Evolutionary conservation across 176 grass and related monocot genomes (phyloP).

Genomic region (Bolboschoenus planiculmis): DNA sequence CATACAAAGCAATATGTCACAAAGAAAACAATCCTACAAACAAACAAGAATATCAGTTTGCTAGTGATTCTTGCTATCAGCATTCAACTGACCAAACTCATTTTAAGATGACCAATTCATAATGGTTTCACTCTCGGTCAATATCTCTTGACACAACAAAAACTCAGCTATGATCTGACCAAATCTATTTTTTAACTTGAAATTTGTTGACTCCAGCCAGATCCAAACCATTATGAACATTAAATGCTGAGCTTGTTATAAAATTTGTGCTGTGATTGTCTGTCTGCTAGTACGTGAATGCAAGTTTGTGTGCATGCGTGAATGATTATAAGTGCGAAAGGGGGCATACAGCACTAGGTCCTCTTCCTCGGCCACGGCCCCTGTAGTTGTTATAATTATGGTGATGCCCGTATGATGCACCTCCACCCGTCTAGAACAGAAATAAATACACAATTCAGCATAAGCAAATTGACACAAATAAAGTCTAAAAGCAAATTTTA

Average conservation of each 20-base stretch:
- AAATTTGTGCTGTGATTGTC: not conserved
- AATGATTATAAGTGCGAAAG: slow-evolving; percentile 3
- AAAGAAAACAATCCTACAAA: not conserved
- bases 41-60: not conserved
- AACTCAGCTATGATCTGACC: too few relatives aligned
- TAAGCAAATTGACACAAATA: slow-evolving; percentile 9
- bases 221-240: not conserved
- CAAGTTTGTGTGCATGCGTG: not conserved
- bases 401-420: slow-evolving; percentile 47
- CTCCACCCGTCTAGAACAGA: slow-evolving; percentile 45
- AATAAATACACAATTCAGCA: slow-evolving; percentile 18
- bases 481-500: not conserved
- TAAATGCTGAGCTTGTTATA: not conserved
- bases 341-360: slow-evolving; percentile 42
- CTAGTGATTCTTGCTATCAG: not conserved
- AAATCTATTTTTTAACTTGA: not conserved
- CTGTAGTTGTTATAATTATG: slow-evolving; percentile 36
- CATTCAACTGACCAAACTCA: not conserved
- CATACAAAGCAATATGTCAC: too few relatives aligned
- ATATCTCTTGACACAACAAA: not conserved
- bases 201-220: not conserved
- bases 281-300: not conserved
- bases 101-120: not conserved
- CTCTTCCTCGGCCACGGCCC: slow-evolving; percentile 81
- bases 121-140: not conserved